Conservation (phyloP, 2,329 filamentous ascomycete genomes). For the Eurotiales sp. region DNA sequence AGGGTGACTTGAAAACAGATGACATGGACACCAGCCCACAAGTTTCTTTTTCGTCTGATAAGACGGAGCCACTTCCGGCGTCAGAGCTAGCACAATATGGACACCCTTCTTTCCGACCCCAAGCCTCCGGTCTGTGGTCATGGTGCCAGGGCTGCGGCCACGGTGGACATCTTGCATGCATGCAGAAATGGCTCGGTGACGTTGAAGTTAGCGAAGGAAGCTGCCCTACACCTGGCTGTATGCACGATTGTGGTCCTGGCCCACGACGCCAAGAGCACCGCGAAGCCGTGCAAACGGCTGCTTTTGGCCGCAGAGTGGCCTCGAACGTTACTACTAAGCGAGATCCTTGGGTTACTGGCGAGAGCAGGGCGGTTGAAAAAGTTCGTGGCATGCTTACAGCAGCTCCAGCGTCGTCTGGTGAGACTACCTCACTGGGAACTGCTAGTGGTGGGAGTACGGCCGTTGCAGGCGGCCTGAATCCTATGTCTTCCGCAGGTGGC, state of each 20-base stretch:
- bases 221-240: slow-evolving; percentile 57
- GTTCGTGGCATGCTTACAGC: slow-evolving; percentile 40
- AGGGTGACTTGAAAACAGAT: slow-evolving; percentile 11
- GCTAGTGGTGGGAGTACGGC: slow-evolving; percentile 21
- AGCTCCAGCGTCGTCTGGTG: slow-evolving; percentile 14
- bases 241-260: slow-evolving; percentile 57
- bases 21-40: slow-evolving; percentile 25
- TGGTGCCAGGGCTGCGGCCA: slow-evolving; percentile 61
- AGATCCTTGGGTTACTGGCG: slow-evolving; percentile 42
- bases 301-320: slow-evolving; percentile 28
- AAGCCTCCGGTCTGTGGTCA: slow-evolving; percentile 46
- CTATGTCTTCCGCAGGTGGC: slow-evolving; percentile 24
- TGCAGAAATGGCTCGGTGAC: slow-evolving; percentile 54
- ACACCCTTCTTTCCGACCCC: slow-evolving; percentile 24
- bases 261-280: slow-evolving; percentile 41
- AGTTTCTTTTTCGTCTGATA: slow-evolving; percentile 40
- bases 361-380: slow-evolving; percentile 46
- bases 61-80: slow-evolving; percentile 28
- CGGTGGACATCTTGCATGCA: slow-evolving; percentile 56
- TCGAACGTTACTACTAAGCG: slow-evolving; percentile 38
- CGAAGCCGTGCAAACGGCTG: slow-evolving; percentile 23
- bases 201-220: slow-evolving; percentile 48
- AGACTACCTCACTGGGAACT: slow-evolving; percentile 19
- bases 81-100: slow-evolving; percentile 23
- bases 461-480: slow-evolving; percentile 19